These are phyloP conservation scores for Ganoderma resinaceum DNA, from an alignment of 1,284 basidiomycete genomes.

Conservation along the genomic window DNA sequence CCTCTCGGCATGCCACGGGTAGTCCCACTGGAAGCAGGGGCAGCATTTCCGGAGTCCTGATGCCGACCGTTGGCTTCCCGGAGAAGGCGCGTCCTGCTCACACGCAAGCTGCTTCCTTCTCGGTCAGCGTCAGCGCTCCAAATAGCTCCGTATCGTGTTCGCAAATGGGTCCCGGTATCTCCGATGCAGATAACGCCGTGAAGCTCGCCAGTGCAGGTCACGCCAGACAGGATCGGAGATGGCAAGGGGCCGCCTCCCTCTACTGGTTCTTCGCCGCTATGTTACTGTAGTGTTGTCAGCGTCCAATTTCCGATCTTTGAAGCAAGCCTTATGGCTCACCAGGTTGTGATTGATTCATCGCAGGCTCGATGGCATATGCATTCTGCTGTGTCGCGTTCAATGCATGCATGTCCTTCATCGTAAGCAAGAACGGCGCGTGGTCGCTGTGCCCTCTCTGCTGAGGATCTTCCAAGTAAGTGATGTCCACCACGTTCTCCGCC, in stretches of 20 bases:
- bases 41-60: not conserved
- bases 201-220: constrained; percentile 19
- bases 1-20: not conserved
- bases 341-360: not conserved
- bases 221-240: not conserved
- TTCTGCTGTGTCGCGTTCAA: not conserved
- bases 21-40: not conserved
- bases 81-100: constrained; percentile 16
- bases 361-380: not conserved
- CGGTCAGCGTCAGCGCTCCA: not conserved
- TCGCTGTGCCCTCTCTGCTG: constrained; percentile 37
- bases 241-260: constrained; percentile 8
- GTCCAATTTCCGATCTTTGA: not conserved
- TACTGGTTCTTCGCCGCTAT: constrained; percentile 17
- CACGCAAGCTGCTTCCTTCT: constrained; percentile 8
- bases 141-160: constrained; percentile 13
- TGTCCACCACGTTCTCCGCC: constrained; percentile 29
- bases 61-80: constrained; percentile 29
- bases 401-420: constrained; percentile 29
- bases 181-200: constrained; percentile 15
- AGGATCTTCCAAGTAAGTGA: constrained; percentile 34
- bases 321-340: not conserved
- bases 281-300: constrained; percentile 19
- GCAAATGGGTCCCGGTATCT: constrained; percentile 19
- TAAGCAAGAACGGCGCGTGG: constrained; percentile 35